phyloP scores from a whole-genome alignment of 192 early-diverging fungal species.

The Backusella morwellensis region DNA sequence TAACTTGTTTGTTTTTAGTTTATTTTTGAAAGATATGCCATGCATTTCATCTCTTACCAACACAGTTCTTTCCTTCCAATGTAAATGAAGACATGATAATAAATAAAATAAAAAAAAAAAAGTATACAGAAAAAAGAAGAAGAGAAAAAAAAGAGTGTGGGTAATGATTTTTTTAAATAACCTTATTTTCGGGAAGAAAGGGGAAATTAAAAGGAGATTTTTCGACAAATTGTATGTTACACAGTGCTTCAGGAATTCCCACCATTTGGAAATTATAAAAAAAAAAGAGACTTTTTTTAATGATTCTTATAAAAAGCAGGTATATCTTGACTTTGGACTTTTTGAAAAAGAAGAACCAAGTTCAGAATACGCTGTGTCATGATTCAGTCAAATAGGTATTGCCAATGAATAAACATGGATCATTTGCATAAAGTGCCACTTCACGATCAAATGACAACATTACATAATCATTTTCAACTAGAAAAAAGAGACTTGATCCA shows the following conservation, averaged over 20 bases:
- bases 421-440: too few species aligned
- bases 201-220: neutral
- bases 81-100: neutral
- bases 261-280: neutral
- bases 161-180: neutral
- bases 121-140: neutral
- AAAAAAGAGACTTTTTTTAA: neutral
- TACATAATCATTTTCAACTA: too few species aligned
- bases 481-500: too few species aligned
- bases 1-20: neutral
- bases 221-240: neutral
- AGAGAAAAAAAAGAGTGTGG: neutral
- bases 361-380: too few species aligned
- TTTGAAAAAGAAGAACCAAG: too few species aligned
- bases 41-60: neutral
- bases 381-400: too few species aligned
- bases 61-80: slow-evolving; percentile 7
- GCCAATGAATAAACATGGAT: too few species aligned
- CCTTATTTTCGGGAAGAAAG: neutral
- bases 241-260: neutral
- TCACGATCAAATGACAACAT: too few species aligned
- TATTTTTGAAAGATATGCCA: too few species aligned
- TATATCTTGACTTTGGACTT: too few species aligned
- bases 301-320: too few species aligned
- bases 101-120: neutral